These are phyloP conservation scores for Flueggea neowawraea DNA, from an alignment of 441 rosid genomes.

Conservation along the genomic window DNA sequence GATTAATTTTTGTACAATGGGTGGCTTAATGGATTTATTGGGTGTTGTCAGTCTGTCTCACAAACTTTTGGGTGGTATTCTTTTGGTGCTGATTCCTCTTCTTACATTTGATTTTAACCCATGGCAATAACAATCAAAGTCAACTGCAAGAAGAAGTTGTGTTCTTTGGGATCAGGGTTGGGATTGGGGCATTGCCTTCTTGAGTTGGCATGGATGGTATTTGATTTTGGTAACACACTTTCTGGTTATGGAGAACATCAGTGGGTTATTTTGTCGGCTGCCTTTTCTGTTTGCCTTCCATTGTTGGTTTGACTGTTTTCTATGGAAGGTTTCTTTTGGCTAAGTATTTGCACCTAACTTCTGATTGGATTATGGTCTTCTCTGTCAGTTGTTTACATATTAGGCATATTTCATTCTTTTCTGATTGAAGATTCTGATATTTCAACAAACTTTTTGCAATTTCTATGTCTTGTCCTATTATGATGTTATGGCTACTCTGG, in stretches of 20 bases:
- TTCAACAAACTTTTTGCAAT: too few relatives aligned
- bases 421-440: too few relatives aligned
- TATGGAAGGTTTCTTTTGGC: constrained; percentile 15
- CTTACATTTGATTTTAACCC: neutral
- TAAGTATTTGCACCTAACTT: constrained; percentile 18
- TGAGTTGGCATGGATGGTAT: constrained; percentile 9
- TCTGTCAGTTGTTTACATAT: constrained; percentile 18
- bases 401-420: constrained; percentile 12
- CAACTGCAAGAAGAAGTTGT: constrained; percentile 10
- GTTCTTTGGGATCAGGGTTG: constrained; percentile 8
- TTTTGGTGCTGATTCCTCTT: neutral
- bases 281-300: constrained; percentile 10
- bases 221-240: constrained; percentile 7
- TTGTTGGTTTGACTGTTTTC: constrained; percentile 12
- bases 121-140: constrained; percentile 1
- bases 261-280: constrained; percentile 11
- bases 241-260: constrained; percentile 1
- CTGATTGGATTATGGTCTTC: constrained; percentile 18
- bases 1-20: constrained; percentile 9
- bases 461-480: neutral
- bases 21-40: constrained; percentile 3
- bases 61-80: too few relatives aligned
- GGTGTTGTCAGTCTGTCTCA: constrained; percentile 4
- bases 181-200: neutral
- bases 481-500: constrained; percentile 18